phyloP scores from a whole-genome alignment of 2,329 filamentous ascomycete genomes.

The Talaromyces rugulosus region DNA sequence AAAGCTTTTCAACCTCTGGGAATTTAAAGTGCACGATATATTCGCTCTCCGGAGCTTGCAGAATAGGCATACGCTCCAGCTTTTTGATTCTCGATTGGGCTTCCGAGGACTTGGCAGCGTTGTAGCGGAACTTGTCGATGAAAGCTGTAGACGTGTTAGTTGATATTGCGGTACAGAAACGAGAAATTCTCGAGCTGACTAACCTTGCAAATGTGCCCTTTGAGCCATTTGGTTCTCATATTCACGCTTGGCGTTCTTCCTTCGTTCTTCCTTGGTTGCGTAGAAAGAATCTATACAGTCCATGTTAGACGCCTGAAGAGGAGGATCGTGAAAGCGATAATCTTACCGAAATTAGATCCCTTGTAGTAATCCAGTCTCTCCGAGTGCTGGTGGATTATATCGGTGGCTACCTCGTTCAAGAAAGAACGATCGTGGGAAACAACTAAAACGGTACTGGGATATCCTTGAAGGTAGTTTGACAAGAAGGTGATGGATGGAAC shows the following conservation, averaged over 20 bases:
- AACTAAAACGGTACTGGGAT: constrained; percentile 91
- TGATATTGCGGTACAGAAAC: not conserved
- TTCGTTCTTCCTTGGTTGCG: constrained; percentile 91
- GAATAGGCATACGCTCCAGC: constrained; percentile 89
- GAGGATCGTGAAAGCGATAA: not conserved
- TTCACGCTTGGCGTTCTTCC: constrained; percentile 93
- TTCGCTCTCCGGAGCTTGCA: constrained; percentile 85
- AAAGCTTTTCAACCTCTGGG: constrained; percentile 95
- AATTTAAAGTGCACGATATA: constrained; percentile 97
- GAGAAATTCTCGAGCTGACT: not conserved
- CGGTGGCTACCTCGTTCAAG: constrained; percentile 97
- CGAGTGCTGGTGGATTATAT: constrained; percentile 98
- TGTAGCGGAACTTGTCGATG: constrained; percentile 99
- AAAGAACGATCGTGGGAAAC: constrained; percentile 99
- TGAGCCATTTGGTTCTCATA: constrained; percentile 98
- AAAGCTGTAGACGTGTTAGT: constrained; percentile 54
- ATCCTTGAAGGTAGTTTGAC: constrained; percentile 87
- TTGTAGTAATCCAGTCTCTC: constrained; percentile 98
- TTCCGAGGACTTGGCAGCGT: constrained; percentile 96
- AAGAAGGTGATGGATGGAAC: constrained; percentile 99
- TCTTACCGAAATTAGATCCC: constrained; percentile 76
- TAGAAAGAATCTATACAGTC: constrained; percentile 73
- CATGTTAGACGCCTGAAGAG: constrained; percentile 8
- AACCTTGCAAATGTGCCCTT: constrained; percentile 79
- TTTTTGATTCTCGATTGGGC: constrained; percentile 99